Evolutionary conservation across 345 rosid species (phyloP).

Genomic region (Citrus inodora): DNA sequence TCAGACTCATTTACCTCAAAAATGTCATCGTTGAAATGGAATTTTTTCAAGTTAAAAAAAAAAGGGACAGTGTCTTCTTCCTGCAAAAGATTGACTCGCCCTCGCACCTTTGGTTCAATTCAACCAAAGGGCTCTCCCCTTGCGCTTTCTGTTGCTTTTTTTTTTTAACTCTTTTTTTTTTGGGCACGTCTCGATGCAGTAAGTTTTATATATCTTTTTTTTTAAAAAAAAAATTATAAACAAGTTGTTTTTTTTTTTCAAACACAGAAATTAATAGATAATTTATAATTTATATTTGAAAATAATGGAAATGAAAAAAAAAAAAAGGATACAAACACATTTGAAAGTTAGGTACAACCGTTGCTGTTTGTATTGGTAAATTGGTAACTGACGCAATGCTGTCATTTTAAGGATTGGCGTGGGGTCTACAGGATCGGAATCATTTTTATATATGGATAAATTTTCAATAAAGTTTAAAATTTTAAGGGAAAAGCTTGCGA

Average conservation of each 20-base stretch:
- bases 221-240: too few relatives aligned
- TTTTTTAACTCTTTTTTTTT: not conserved
- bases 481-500: not conserved
- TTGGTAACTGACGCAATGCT: too few relatives aligned
- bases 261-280: too few relatives aligned
- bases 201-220: too few relatives aligned
- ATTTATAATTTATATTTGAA: too few relatives aligned
- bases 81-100: constrained; percentile 15
- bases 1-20: constrained; percentile 34
- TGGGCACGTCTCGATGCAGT: not conserved
- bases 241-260: too few relatives aligned
- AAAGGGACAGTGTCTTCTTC: constrained; percentile 12
- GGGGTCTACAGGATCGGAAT: too few relatives aligned
- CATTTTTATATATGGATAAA: not conserved
- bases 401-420: too few relatives aligned
- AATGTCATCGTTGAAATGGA: constrained; percentile 38
- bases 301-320: not conserved
- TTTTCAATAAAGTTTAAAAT: not conserved
- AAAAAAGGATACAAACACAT: not conserved
- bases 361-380: not conserved
- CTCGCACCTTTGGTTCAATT: constrained; percentile 21
- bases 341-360: not conserved
- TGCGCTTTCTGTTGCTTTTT: not conserved
- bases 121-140: constrained; percentile 24
- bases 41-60: not conserved